Evolutionary conservation across 208 protist genomes (phyloP), one percentile per base, ranked within the genome.

Genomic region (Sergeia podlipaevii): DNA sequence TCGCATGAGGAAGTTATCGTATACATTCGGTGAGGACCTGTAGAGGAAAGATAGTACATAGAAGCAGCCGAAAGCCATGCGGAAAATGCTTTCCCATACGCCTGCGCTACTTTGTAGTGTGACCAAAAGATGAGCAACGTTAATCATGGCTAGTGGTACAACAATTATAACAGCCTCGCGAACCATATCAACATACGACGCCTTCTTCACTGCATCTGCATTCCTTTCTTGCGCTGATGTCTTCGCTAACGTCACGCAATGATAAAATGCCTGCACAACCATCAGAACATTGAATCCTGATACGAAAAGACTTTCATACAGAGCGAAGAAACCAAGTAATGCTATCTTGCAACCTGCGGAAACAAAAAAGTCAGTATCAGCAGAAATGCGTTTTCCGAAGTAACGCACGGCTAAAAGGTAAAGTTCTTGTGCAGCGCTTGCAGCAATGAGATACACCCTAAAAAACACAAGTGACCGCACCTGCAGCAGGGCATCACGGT

Each of bases 381-480:
- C 51, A 1, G 24, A 36, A n/a, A 33, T 10, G 2, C 28, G 61
- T 1, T 34, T 2, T 20, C 58, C 52, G 24, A 54, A 37, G 8
- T 70, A 5, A 0, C 43, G 44, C 17, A 30, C 29, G 7, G 80
- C 17, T 10, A 80, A 48, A 46, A 70, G 63, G 52, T 73, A 78
- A 13, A 88, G 39, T 32, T 76, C 65, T 60, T 84, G 69, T 21
- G 82, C 80, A 8, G 86, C 74, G 54, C 70, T 60, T 32, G 65
- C 68, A 3, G 81, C 75, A 26, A 92, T 90, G n/a, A 61, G 48
- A 51, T 89, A 90, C 1, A 85, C 53, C 13, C 84, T 78, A 42
- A 91, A 92, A n/a, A 80, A 80, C 23, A 95, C 54, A 23, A 91
- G 34, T 1, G 77, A 87, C 0, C 83, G 71, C 29, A 95, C 54